Evolutionary conservation across 2,329 filamentous ascomycete genomes (phyloP), one percentile per base, ranked within the genome.

Genomic region (Mycosphaerelloides madeirae): DNA sequence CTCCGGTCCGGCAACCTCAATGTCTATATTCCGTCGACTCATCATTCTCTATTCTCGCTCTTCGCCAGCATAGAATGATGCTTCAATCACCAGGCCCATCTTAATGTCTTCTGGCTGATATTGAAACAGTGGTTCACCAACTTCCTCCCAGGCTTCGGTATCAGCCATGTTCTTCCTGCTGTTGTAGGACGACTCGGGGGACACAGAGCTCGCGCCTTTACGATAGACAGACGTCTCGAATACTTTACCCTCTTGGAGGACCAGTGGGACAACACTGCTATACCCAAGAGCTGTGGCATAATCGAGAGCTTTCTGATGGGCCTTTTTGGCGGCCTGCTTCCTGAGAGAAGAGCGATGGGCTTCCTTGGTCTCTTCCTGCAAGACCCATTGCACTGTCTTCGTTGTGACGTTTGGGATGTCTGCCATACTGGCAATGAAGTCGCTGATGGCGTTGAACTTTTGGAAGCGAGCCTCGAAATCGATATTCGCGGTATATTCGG

Each of bases 71-170:
- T 39, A 25, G 25, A 46, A 41, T 18, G 29, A 39, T 11, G 41
- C 33, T n/a, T 41, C 31, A 29, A 41, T 38, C 9, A 22, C 35
- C 6, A 41, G 31, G 5, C 13, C 32, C 32, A 48, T 34, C 15
- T 36, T 16, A 6, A 48, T 44, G 14, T 48, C 37, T 31, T 48
- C 46, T 12, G 46, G 46, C 41, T 41, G 41, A 38, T 48, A 44
- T 18, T 36, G 15, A 19, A 43, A 48, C 5, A 29, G 15, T 2
- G 31, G 28, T 7, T 28, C 41, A 15, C 32, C 41, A 28, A 49
- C 34, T 28, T 46, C 40, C 40, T 41, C 18, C 43, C 32, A 38
- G 2, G 29, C 43, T 31, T 40, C 18, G 7, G 33, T 19, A 11
- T 40, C 43, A 11, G 43, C 47, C 22, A 46, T 20, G 31, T 50